Base-by-base conservation (phyloP, 1,284 basidiomycete genomes). In the Puccinia hordei region DNA sequence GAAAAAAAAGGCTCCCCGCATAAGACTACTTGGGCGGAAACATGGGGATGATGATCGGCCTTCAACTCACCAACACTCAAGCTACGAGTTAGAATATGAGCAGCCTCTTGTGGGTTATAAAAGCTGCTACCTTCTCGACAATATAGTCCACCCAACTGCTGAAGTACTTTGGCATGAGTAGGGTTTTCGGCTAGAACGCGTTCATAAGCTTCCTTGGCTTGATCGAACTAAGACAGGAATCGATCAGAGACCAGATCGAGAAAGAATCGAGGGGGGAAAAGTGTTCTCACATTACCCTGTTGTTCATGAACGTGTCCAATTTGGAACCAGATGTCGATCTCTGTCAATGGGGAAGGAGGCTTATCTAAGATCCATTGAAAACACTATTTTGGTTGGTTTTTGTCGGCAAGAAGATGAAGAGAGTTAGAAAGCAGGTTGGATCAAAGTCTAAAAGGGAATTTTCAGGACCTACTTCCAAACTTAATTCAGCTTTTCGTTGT, bases 321-420 rank as follows among this genome's bases (percentile, higher is more conserved):
- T 87, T 99, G 97, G 90, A 99, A 99, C 94, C 95, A 98, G 82
- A 99, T 98, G 84, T 99, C 95, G 83, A 95, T 94, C 84, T 96
- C 93, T 19, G 96, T 96, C 49, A 99, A 90, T 0, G 97, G 96
- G 82, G 91, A 92, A 19, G 97, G 96, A 4, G 97, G 96, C 84
- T 94, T 96, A 83, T 92, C 91, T 81, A 99, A 90, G 81, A 99
- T 99, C 84, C 93, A 93, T 84, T 95, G 93, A 88, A 99, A 99
- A 87, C 95, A 97, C 75, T 88, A 82, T 8, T 24, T 55, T 55
- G n/a, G n/a, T n/a, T n/a, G n/a, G 5, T 59, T 63, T 69, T 63
- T 63, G 9, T 15, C 13, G 24, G 30, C 13, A 27, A 35, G 68
- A 38, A n/a, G n/a, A n/a, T n/a, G n/a, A n/a, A n/a, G n/a, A n/a